A percentile compares a stretch with the other conserved stretches of the same genome.
phyloP scores from a whole-genome alignment of 352 stramenopile genomes.

The Pythium utonaiense region DNA sequence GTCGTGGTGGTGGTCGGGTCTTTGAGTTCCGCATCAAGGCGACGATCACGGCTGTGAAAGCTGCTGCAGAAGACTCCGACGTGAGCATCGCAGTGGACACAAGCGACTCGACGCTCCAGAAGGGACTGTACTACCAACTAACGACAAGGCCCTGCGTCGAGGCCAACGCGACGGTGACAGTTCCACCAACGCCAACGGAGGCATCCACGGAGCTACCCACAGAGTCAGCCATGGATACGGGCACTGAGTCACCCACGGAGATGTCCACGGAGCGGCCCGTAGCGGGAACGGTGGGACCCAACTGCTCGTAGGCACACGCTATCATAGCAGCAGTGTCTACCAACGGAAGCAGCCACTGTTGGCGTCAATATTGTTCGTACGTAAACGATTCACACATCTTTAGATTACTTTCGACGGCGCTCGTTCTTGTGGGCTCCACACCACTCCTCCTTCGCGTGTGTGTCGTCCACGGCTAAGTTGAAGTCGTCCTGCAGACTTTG shows the following conservation, averaged over 20 bases:
- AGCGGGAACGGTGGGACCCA: neutral
- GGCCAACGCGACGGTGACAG: neutral
- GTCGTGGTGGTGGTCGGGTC: neutral
- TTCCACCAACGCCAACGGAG: neutral
- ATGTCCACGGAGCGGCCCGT: neutral
- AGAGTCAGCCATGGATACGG: neutral
- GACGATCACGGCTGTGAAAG: constrained; percentile 23
- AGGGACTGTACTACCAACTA: constrained; percentile 30
- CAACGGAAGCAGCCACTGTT: neutral
- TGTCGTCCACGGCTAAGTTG: neutral
- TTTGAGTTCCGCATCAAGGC: constrained; percentile 31
- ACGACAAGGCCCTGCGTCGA: constrained; percentile 21
- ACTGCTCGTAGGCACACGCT: neutral
- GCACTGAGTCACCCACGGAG: neutral
- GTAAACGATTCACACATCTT: neutral
- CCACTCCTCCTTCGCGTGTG: constrained; percentile 3
- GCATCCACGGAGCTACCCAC: neutral
- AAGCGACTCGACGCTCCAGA: constrained; percentile 25
- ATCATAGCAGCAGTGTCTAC: neutral
- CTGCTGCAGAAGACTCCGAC: constrained; percentile 14
- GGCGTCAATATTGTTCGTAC: neutral
- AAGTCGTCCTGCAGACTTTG: constrained; percentile 12
- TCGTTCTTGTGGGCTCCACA: constrained; percentile 17
- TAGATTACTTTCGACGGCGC: constrained; percentile 7
- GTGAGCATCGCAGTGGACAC: constrained; percentile 31